These are phyloP conservation scores for Euphrasia confusa DNA, from an alignment of 257 asterid species.

Conservation along the genomic window DNA sequence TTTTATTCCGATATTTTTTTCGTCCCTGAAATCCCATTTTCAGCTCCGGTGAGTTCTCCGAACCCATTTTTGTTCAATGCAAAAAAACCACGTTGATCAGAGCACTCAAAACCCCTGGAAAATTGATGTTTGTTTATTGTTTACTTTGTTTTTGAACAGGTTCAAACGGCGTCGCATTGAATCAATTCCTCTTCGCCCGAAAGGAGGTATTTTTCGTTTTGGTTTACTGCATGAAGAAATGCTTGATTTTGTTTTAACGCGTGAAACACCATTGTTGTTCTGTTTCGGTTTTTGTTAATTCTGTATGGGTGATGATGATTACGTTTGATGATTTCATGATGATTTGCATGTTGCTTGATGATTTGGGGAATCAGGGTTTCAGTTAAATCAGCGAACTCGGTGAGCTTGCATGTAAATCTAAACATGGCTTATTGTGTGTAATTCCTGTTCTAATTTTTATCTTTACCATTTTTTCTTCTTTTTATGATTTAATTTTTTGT, in stretches of 20 bases:
- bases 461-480: neutral
- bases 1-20: neutral
- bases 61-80: constrained; percentile 14
- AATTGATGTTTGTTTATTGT: neutral
- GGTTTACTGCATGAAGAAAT: constrained; percentile 10
- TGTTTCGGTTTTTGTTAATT: constrained; percentile 20
- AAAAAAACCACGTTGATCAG: constrained; percentile 15
- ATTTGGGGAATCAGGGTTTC: constrained; percentile 26
- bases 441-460: neutral
- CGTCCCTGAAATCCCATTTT: neutral
- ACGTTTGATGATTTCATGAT: constrained; percentile 3
- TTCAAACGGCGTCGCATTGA: constrained; percentile 20
- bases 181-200: constrained; percentile 7
- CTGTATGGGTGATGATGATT: neutral
- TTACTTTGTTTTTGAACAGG: constrained; percentile 7
- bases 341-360: constrained; percentile 34
- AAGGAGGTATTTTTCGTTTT: constrained; percentile 21
- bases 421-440: constrained; percentile 18
- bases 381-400: constrained; percentile 22
- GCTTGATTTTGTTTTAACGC: constrained; percentile 1
- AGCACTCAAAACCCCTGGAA: constrained; percentile 18
- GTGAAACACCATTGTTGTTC: constrained; percentile 9
- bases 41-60: constrained; percentile 15
- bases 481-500: neutral
- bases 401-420: constrained; percentile 32